phyloP scores from a whole-genome alignment of 2,329 filamentous ascomycete species.

The Torrubiella hemipterigena region DNA sequence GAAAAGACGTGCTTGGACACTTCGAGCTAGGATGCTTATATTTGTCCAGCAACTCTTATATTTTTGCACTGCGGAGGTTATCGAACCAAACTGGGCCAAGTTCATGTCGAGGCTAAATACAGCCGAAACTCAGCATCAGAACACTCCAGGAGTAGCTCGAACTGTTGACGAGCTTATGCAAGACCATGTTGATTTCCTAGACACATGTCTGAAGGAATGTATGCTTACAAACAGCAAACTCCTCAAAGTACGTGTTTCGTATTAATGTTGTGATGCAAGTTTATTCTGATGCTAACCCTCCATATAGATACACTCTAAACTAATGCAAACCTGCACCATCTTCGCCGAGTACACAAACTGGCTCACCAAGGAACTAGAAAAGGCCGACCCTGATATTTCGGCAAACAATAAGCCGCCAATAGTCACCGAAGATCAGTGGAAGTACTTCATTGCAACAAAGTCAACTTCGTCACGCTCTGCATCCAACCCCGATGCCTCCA shows the following conservation, averaged over 20 bases:
- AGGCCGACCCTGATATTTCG: constrained; percentile 68
- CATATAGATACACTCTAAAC: constrained; percentile 81
- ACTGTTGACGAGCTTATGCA: constrained; percentile 98
- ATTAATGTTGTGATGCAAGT: neutral
- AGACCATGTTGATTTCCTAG: constrained; percentile 94
- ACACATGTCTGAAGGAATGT: constrained; percentile 96
- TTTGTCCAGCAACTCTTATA: constrained; percentile 96
- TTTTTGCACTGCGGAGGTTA: constrained; percentile 93
- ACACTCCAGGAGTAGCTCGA: constrained; percentile 30
- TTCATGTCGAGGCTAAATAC: constrained; percentile 78
- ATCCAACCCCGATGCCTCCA: constrained; percentile 19
- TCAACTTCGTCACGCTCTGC: constrained; percentile 24
- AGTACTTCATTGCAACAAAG: constrained; percentile 39
- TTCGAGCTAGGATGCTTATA: constrained; percentile 87
- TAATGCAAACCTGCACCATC: constrained; percentile 91
- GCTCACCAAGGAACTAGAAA: constrained; percentile 72
- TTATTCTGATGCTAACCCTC: neutral
- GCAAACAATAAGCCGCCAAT: constrained; percentile 44
- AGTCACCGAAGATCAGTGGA: constrained; percentile 51
- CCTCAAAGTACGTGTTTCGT: constrained; percentile 55
- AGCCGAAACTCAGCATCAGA: constrained; percentile 29
- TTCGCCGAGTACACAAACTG: constrained; percentile 86
- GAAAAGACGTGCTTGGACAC: constrained; percentile 86
- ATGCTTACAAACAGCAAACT: constrained; percentile 97
- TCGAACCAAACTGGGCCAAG: constrained; percentile 93